These are phyloP conservation scores for Cercospora citrullina DNA, from an alignment of 2,329 filamentous ascomycete species.

Conservation along the genomic window DNA sequence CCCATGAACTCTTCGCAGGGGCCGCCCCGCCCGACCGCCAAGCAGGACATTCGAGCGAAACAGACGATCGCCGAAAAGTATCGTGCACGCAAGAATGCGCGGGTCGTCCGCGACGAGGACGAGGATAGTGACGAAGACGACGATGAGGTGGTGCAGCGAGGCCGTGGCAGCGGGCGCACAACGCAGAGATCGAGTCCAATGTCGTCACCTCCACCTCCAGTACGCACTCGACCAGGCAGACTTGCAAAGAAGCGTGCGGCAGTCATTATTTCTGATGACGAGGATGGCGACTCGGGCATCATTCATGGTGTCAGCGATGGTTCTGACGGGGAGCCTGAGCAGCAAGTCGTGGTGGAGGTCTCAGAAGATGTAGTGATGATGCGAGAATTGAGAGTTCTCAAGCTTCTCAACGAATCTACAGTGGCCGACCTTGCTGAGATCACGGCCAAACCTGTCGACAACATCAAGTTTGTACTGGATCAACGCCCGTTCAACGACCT, in stretches of 20 bases:
- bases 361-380: slow-evolving; percentile 24
- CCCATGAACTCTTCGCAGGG: slow-evolving; percentile 22
- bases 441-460: slow-evolving; percentile 69
- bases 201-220: slow-evolving; percentile 31
- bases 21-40: slow-evolving; percentile 48
- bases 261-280: slow-evolving; percentile 41
- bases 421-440: slow-evolving; percentile 77
- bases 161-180: slow-evolving; percentile 53
- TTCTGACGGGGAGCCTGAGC: slow-evolving; percentile 12
- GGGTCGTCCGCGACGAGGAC: slow-evolving; percentile 18
- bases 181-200: slow-evolving; percentile 40
- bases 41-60: slow-evolving; percentile 55
- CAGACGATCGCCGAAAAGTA: slow-evolving; percentile 52
- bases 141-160: slow-evolving; percentile 30
- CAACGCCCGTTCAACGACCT: slow-evolving; percentile 73
- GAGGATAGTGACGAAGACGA: slow-evolving; percentile 33
- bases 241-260: slow-evolving; percentile 27
- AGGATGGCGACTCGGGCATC: slow-evolving; percentile 41
- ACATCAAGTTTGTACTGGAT: slow-evolving; percentile 68
- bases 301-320: slow-evolving; percentile 28
- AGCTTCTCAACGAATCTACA: slow-evolving; percentile 80
- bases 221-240: slow-evolving; percentile 20
- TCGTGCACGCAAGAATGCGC: slow-evolving; percentile 22
- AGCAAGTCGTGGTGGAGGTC: slow-evolving; percentile 17
- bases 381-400: slow-evolving; percentile 56